Evolutionary conservation across 345 rosid genomes (phyloP), one percentile per base, ranked within the genome.

Genomic region (Citrus australasica): DNA sequence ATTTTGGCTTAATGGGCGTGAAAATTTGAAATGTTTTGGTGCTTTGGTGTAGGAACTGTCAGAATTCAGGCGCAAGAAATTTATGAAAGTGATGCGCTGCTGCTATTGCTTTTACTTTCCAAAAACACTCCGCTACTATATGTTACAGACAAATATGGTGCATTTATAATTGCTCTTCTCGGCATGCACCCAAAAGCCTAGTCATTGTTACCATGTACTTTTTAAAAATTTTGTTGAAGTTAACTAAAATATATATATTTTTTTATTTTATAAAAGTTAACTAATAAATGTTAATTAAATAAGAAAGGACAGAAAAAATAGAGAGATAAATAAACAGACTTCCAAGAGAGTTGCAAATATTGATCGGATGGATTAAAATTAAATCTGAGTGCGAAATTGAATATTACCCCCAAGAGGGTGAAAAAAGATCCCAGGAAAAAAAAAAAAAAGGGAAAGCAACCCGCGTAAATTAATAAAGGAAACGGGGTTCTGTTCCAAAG

Each of bases 41-140:
- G 25, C 73, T 48, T 51, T 24, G 59, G 64, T 32, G 24, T 19
- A 8, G 14, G 10, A 53, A 42, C 46, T 51, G 78, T 68, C 73
- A 77, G 67, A 56, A 4, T 7, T 68, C 75, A 71, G 67, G 77
- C 63, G 63, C 79, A 61, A 76, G 66, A 80, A 77, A 63, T 80
- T 77, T 56, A 74, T 68, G 81, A 77, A 56, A 69, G 68, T 3
- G 73, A 76, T 58, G 68, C 0, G 73, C 73, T 58, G n/a, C 7
- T 69, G 51, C 24, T 28, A 58, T 51, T 13, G 19, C 25, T 66
- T 69, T 46, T 3, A 6, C n/a, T 69, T 51, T 53, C 68, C 72
- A 25, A 32, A 67, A 64, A 46, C 14, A 40, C 71, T 62, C 35
- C 21, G n/a, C 3, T 27, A 30, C 27, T 35, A 35, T 19, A 30